These are phyloP conservation scores for Pelargonium cotyledonis DNA, from an alignment of 441 rosid genomes.

Conservation along the genomic window DNA sequence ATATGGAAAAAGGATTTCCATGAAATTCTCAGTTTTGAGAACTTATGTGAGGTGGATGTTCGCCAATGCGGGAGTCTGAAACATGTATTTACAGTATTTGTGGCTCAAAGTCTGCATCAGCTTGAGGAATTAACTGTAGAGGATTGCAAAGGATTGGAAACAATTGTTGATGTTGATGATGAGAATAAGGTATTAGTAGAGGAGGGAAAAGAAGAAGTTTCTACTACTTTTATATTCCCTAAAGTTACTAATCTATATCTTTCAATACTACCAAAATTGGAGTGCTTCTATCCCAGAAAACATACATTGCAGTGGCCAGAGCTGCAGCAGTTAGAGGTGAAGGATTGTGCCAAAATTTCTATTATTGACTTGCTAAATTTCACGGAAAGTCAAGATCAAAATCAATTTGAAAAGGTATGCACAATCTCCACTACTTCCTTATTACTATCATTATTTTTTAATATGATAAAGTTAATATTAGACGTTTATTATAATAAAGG, in stretches of 20 bases:
- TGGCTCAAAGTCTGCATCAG: neutral
- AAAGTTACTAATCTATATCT: neutral
- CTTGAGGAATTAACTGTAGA: neutral
- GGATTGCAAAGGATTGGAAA: neutral
- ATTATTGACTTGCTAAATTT: neutral
- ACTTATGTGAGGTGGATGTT: no score
- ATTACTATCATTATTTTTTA: no score
- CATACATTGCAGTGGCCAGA: neutral
- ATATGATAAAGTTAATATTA: no score
- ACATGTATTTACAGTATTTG: neutral
- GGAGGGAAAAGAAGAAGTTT: neutral
- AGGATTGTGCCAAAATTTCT: neutral
- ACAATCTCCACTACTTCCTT: no score
- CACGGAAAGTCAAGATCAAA: no score
- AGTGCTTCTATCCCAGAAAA: neutral
- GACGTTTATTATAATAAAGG: no score
- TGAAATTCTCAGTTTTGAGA: no score
- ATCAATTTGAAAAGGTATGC: no score
- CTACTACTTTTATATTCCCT: neutral
- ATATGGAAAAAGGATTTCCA: no score
- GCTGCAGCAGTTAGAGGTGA: neutral
- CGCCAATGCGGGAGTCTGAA: neutral
- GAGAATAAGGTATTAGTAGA: neutral
- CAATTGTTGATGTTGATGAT: neutral
- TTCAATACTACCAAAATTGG: neutral